Base-by-base conservation (phyloP, 768 basidiomycete species). In the Rickenella mellea region DNA sequence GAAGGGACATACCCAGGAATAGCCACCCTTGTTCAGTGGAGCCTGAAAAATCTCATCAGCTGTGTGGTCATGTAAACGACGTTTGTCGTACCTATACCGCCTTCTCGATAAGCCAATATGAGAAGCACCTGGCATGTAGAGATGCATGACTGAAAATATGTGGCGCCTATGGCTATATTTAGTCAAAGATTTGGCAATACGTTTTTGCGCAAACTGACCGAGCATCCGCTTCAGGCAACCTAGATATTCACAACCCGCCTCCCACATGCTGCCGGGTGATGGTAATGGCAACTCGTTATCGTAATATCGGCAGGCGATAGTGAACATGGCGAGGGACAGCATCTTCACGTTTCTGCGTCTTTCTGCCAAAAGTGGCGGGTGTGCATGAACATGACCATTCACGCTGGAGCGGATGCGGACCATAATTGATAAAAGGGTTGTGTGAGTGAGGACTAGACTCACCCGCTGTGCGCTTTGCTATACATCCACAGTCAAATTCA, bases 21-120 rank as follows among this genome's bases (percentile, higher is more conserved):
- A 79, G 71, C 90, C 89, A 93, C 27, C 85, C 82, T 58, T 83
- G 77, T 6, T 82, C 81, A 87, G 90, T 92, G 14, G 85, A 77
- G 32, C 86, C 33, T 36, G 33, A 4, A 36, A 19, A 19, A 6
- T 4, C 2, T 36, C 19, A 36, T 3, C 11, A 36, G 9, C 19
- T 19, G 19, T 2, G 9, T 9, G 19, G 2, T 3, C 15, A 19
- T 5, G 3, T 3, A 22, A 12, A 36, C 24, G 10, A 36, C 7
- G 24, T 30, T 19, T 36, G 33, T 9, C 19, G 10, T 36, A 36
- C 33, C 90, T 44, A 90, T 83, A 2, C 90, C 90, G 31, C 89
- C 73, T 60, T 93, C 88, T 8, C 89, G 71, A 55, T 84, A 91
- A 6, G 83, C 83, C 63, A 91, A 71, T 8, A 93, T 69, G 7